Percentiles rank a stretch among this genome's conserved stretches.
These are phyloP conservation scores for Sphaerobolus stellatus DNA, from an alignment of 1,284 basidiomycete genomes.

Conservation along the genomic window DNA sequence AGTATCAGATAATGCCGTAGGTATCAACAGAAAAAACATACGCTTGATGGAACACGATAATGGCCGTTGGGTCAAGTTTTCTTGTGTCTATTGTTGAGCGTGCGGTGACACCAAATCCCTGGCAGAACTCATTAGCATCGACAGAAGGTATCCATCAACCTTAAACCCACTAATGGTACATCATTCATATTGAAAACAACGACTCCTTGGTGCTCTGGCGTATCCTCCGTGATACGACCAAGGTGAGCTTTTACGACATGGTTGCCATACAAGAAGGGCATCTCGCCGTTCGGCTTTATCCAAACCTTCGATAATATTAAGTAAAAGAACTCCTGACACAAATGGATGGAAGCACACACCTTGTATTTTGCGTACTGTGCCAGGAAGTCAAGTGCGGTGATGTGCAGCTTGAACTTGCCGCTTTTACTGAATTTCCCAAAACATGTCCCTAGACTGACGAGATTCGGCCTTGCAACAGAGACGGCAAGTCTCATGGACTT, in stretches of 20 bases:
- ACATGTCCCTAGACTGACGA: conserved; percentile 93
- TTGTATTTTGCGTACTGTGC: conserved; percentile 99
- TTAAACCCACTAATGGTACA: conserved; percentile 75
- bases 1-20: conserved; percentile 5
- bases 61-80: conserved; percentile 97
- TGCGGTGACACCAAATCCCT: conserved; percentile 98
- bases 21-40: conserved; percentile 40
- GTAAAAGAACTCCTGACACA: neutral
- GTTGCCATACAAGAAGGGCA: conserved; percentile 99
- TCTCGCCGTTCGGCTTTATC: conserved; percentile 99
- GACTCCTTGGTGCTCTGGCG: conserved; percentile 98
- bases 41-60: conserved; percentile 99
- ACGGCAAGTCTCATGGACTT: conserved; percentile 91
- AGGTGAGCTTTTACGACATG: conserved; percentile 98
- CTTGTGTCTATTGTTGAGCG: conserved; percentile 94
- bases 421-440: conserved; percentile 98
- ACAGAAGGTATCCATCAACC: neutral
- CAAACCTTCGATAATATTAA: conserved; percentile 66
- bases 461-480: conserved; percentile 89
- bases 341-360: conserved; percentile 44
- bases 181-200: conserved; percentile 97
- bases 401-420: conserved; percentile 96
- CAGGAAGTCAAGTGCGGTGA: conserved; percentile 91
- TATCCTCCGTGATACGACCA: conserved; percentile 98
- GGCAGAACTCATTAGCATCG: conserved; percentile 13